These are phyloP conservation scores for Suillus plorans DNA, from an alignment of 768 basidiomycete genomes.

Conservation along the genomic window DNA sequence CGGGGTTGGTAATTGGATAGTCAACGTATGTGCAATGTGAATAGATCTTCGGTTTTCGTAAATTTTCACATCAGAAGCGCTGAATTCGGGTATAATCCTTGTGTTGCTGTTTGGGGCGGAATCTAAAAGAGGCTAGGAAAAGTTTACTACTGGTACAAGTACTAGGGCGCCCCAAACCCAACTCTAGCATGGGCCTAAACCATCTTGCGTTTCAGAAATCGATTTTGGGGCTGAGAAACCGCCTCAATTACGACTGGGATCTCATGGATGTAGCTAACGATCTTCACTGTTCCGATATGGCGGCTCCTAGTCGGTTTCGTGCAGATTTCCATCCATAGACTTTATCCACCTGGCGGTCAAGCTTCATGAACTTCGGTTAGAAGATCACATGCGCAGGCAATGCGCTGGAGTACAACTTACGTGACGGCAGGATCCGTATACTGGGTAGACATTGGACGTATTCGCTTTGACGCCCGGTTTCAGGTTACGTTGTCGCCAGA, in stretches of 20 bases:
- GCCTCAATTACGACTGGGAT: background rate
- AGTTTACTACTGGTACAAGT: background rate
- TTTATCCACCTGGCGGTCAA: background rate
- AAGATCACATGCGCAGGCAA: background rate
- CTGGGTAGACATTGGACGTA: background rate
- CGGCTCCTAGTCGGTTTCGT: background rate
- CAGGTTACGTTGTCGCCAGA: background rate
- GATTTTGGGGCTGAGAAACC: no score
- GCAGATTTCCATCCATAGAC: background rate
- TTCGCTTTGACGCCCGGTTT: background rate
- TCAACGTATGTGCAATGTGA: background rate
- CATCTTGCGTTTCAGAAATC: background rate
- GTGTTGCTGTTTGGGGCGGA: background rate
- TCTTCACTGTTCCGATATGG: background rate
- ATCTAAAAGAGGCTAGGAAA: background rate
- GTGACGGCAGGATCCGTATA: background rate
- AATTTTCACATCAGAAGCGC: background rate
- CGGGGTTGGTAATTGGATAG: conserved; percentile 50
- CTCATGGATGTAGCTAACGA: background rate
- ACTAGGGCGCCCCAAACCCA: background rate
- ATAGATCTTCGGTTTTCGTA: background rate
- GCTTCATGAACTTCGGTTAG: background rate
- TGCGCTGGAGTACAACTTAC: background rate
- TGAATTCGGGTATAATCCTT: background rate
- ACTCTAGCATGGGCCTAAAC: background rate